phyloP scores from a whole-genome alignment of 192 early-diverging fungal species.

The Allomyces macrogynus region DNA sequence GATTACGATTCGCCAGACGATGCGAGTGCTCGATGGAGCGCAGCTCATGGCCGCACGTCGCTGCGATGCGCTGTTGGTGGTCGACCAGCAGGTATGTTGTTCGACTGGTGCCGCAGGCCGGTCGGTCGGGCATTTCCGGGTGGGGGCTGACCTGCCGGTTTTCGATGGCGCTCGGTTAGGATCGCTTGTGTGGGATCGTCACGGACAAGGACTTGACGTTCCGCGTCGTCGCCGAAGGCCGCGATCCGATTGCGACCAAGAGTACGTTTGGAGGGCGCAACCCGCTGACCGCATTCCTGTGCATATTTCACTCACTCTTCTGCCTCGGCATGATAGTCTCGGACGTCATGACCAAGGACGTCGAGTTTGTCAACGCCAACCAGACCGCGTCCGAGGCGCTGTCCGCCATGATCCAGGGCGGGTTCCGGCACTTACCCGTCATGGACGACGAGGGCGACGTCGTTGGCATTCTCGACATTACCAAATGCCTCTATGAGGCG shows the following conservation, averaged over 20 bases:
- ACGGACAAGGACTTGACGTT: conserved; percentile 96
- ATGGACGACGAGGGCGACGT: conserved; percentile 72
- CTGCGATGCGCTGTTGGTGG: conserved; percentile 79
- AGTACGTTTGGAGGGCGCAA: too few relatives aligned
- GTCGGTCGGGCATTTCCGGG: too few relatives aligned
- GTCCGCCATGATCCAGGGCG: conserved; percentile 59
- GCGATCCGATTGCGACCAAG: too few relatives aligned
- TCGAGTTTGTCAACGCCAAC: conserved; percentile 70
- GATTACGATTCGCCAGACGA: conserved; percentile 59
- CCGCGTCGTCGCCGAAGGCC: conserved; percentile 61
- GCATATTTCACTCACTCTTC: too few relatives aligned
- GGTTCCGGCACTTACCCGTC: conserved; percentile 73
- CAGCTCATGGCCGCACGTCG: conserved; percentile 97
- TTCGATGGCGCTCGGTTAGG: conserved; percentile 13
- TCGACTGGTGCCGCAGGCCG: too few relatives aligned
- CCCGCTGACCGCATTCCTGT: too few relatives aligned
- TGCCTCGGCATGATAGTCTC: conserved; percentile 25
- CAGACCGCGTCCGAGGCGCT: conserved; percentile 63
- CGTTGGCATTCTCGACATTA: conserved; percentile 64
- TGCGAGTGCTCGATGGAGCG: conserved; percentile 57
- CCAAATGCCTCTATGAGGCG: conserved; percentile 66
- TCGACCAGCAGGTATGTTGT: conserved; percentile 34
- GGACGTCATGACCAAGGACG: conserved; percentile 78
- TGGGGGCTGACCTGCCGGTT: too few relatives aligned
- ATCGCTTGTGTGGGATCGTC: conserved; percentile 81